phyloP scores from a whole-genome alignment of 2,329 filamentous ascomycete species.

The Botrytis pseudocinerea region DNA sequence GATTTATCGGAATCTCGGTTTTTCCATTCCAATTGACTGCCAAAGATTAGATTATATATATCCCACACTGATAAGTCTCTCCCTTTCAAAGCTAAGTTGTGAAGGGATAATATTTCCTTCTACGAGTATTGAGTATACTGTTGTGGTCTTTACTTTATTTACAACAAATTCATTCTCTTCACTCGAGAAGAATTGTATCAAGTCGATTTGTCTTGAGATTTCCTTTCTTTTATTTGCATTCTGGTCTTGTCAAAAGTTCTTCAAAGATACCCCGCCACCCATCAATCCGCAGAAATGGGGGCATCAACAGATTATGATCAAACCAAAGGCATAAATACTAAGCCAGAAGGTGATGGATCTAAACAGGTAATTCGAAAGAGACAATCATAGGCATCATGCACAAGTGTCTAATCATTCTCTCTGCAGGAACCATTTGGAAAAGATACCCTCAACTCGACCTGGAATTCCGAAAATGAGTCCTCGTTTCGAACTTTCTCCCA shows the following conservation, averaged over 20 bases:
- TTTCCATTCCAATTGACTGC: conserved; percentile 11
- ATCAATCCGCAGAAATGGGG: conserved; percentile 30
- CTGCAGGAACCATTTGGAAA: conserved; percentile 36
- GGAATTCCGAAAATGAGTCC: conserved; percentile 37
- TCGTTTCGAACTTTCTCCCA: conserved; percentile 36
- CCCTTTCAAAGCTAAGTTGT: conserved; percentile 18
- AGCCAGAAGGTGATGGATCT: conserved; percentile 33
- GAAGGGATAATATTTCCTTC: conserved; percentile 17
- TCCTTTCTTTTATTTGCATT: not conserved
- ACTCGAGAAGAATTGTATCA: not conserved
- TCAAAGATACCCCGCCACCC: conserved; percentile 12
- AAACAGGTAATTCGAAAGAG: conserved; percentile 31
- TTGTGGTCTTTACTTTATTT: not conserved
- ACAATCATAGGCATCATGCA: conserved; percentile 26
- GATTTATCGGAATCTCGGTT: conserved; percentile 16
- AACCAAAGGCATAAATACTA: conserved; percentile 34
- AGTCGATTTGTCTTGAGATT: conserved; percentile 12
- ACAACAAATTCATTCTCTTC: not conserved
- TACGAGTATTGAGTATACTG: not conserved
- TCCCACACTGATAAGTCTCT: conserved; percentile 9
- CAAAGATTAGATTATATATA: conserved; percentile 3
- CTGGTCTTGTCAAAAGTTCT: not conserved
- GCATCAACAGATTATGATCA: conserved; percentile 34
- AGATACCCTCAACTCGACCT: conserved; percentile 36
- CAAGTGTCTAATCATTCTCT: conserved; percentile 15